These are phyloP conservation scores for Oropetium thomaeum DNA, from an alignment of 176 grass and related monocot species.

Conservation along the genomic window DNA sequence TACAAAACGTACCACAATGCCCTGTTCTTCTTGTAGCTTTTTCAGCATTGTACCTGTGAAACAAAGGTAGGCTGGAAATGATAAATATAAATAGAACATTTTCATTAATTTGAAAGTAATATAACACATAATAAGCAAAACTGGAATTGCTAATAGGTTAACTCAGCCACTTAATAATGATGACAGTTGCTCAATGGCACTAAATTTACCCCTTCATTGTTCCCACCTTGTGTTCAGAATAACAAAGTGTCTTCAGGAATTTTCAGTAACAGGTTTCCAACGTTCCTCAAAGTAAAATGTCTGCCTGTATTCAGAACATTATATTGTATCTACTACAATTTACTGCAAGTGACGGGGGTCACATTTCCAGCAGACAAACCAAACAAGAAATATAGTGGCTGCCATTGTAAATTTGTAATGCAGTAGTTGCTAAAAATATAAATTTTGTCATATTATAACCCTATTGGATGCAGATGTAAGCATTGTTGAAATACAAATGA, in stretches of 20 bases:
- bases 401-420: too few relatives aligned
- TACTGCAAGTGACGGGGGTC: not conserved
- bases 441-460: not conserved
- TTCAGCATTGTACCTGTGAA: slow-evolving; percentile 84
- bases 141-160: not conserved
- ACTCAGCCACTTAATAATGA: not conserved
- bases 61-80: not conserved
- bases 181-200: not conserved
- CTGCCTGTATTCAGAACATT: slow-evolving; percentile 2
- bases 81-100: not conserved
- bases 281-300: slow-evolving; percentile 4
- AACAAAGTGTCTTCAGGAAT: not conserved
- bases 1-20: slow-evolving; percentile 82
- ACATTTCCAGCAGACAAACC: not conserved
- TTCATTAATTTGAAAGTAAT: slow-evolving; percentile 9
- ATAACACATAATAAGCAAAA: not conserved
- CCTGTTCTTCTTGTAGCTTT: slow-evolving; percentile 91
- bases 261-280: not conserved
- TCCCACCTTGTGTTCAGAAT: not conserved
- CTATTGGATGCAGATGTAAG: not conserved
- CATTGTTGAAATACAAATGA: not conserved
- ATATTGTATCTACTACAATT: slow-evolving; percentile 3
- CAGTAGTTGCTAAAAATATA: not conserved
- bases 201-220: not conserved
- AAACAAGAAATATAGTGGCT: not conserved